Percentiles rank a stretch among this genome's conserved stretches.
Evolutionary conservation across 2,329 filamentous ascomycete genomes (phyloP).

Genomic region (Chrysoporthe puriensis): DNA sequence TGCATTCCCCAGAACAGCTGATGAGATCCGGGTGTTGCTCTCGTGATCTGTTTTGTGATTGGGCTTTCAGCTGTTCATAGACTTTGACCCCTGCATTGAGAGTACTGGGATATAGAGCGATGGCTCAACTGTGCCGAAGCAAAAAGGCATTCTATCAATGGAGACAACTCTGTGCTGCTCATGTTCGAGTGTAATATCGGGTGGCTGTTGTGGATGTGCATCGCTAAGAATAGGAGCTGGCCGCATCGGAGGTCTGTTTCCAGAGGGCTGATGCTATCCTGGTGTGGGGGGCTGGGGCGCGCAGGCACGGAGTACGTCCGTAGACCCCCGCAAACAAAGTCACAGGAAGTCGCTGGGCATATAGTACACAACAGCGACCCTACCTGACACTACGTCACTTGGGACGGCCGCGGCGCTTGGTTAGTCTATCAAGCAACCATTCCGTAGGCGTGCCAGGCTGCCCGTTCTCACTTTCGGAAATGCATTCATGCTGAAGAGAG

Average conservation of each 20-base stretch:
- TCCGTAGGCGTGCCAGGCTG: conserved; percentile 2
- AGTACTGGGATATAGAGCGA: conserved; percentile 3
- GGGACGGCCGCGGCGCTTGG: neutral
- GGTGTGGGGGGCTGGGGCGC: conserved; percentile 3
- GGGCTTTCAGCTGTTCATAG: neutral
- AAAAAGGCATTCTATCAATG: neutral
- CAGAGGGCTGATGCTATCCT: conserved; percentile 16
- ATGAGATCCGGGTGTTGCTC: conserved; percentile 63
- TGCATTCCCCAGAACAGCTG: conserved; percentile 62
- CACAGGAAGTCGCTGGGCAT: neutral
- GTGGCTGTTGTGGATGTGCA: conserved; percentile 18
- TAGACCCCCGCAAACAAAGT: neutral
- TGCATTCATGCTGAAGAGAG: conserved; percentile 12
- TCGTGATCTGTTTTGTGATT: conserved; percentile 43
- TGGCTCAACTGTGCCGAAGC: neutral
- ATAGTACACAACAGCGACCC: conserved; percentile 2
- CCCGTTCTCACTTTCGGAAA: neutral
- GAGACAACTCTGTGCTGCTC: neutral
- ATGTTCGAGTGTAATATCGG: conserved; percentile 7
- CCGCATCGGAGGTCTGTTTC: conserved; percentile 23
- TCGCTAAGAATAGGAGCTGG: conserved; percentile 23
- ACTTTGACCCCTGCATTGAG: neutral
- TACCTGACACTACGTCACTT: conserved; percentile 15
- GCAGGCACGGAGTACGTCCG: neutral
- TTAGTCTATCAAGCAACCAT: conserved; percentile 5